Base-by-base conservation (phyloP, 495 filamentous ascomycete species). In the Talaromyces wortmannii region DNA sequence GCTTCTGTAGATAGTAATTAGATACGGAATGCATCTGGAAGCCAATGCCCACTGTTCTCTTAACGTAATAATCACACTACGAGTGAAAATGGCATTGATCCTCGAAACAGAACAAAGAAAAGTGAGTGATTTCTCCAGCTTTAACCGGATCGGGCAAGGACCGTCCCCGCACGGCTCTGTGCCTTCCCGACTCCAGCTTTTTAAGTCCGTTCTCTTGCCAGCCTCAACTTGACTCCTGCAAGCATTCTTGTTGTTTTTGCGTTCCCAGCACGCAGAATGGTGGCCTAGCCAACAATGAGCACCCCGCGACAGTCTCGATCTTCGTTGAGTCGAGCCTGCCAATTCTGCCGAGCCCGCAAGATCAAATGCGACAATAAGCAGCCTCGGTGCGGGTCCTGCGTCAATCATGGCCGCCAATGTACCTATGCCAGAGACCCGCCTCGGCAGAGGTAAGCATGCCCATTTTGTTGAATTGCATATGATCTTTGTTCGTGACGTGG, bases 331-430 rank as follows among this genome's bases (percentile, higher is more conserved):
- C 36, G 36, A 8, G 36, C 36, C 36, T 40, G 36, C 13, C 36
- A 40, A 40, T 40, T 40, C 36, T 40, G 36, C 36, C 36, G 36
- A 40, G 36, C 36, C 8, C 36, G 36, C 36, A 57, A 57, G 48
- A 53, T 53, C 42, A 52, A 46, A 31, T 57, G 55, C 42, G 49
- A 57, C 55, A 53, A 52, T 46, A 23, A 32, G n/a, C 45, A 48
- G 8, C 55, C 55, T 11, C 11, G 13, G 16, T 52, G 55, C 31
- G 53, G 43, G 15, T 52, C 55, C 10, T 57, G 55, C 23, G 15
- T 47, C 23, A 50, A 45, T 15, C 48, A 57, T 48, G 42, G 45
- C 18, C 55, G 55, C 3, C 23, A 46, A 17, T 57, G 55, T 48
- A 42, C 46, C 16, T 57, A 57, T 57, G 12, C 29, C 29, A 29